A percentile compares a stretch with the other conserved stretches of the same genome.
Conservation (phyloP, 441 rosid genomes). For the Eruca vesicaria region DNA sequence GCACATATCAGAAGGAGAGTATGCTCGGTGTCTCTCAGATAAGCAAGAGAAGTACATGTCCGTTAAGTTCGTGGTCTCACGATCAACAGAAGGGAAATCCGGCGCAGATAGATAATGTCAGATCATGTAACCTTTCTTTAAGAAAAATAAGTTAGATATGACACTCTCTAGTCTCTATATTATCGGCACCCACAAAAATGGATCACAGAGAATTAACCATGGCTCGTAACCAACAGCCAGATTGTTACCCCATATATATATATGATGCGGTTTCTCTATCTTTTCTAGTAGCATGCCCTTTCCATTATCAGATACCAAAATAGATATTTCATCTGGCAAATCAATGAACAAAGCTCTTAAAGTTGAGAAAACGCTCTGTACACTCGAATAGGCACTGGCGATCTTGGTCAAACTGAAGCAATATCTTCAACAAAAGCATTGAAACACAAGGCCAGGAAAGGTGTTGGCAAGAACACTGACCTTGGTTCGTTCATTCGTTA, state of each 20-base stretch:
- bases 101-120: slow-evolving; percentile 73
- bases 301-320: slow-evolving; percentile 39
- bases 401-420: background rate
- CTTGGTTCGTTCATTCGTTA: no score
- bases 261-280: slow-evolving; percentile 56
- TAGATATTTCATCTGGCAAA: slow-evolving; percentile 43
- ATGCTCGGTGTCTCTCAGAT: slow-evolving; percentile 85
- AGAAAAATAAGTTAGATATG: slow-evolving; percentile 70
- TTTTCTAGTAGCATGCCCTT: slow-evolving; percentile 41
- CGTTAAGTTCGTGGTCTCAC: slow-evolving; percentile 59
- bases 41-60: slow-evolving; percentile 64
- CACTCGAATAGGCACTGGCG: no score
- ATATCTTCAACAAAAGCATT: no score
- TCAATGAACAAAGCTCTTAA: slow-evolving; percentile 64
- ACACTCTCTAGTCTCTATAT: slow-evolving; percentile 64
- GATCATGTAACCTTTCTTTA: slow-evolving; percentile 69
- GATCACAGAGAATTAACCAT: slow-evolving; percentile 75
- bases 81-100: slow-evolving; percentile 62
- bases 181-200: slow-evolving; percentile 42
- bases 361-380: slow-evolving; percentile 10
- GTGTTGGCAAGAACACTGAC: no score
- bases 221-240: slow-evolving; percentile 79
- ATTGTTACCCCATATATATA: slow-evolving; percentile 91
- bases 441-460: no score
- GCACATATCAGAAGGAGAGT: slow-evolving; percentile 81